Conservation (phyloP, 2,329 filamentous ascomycete genomes). For the Neonectria sp. region DNA sequence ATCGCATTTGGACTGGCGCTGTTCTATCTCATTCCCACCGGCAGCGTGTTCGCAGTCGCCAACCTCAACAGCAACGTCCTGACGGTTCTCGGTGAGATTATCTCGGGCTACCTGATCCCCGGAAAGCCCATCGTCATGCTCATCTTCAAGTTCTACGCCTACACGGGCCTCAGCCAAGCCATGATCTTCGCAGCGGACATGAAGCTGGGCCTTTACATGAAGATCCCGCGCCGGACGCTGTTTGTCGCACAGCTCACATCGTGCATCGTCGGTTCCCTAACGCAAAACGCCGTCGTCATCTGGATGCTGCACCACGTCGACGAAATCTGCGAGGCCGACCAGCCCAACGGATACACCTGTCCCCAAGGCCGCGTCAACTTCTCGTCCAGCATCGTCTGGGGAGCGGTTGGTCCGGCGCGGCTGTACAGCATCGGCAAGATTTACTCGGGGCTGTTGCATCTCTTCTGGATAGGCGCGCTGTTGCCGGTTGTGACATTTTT, state of each 20-base stretch:
- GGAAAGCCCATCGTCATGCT: conserved; percentile 40
- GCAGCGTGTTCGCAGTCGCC: conserved; percentile 50
- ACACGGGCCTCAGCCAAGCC: conserved; percentile 53
- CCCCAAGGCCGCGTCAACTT: conserved; percentile 62
- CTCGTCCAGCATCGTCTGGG: conserved; percentile 65
- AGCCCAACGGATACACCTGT: conserved; percentile 59
- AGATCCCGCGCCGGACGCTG: conserved; percentile 61
- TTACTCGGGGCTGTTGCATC: conserved; percentile 25
- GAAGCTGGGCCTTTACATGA: conserved; percentile 65
- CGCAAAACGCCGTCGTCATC: conserved; percentile 55
- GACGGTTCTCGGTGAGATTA: conserved; percentile 49
- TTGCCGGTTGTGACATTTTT: conserved; percentile 26
- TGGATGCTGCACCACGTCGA: conserved; percentile 30
- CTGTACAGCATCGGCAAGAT: conserved; percentile 30
- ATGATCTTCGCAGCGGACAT: conserved; percentile 63
- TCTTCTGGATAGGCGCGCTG: conserved; percentile 30
- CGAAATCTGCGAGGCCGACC: conserved; percentile 27
- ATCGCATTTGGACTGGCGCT: conserved; percentile 42
- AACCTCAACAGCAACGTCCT: conserved; percentile 56
- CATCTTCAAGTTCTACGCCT: conserved; percentile 42
- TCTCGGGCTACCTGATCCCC: conserved; percentile 40
- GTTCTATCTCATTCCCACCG: conserved; percentile 38
- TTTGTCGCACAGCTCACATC: conserved; percentile 63
- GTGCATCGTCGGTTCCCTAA: conserved; percentile 50
- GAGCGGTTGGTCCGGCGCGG: conserved; percentile 62